Evolutionary conservation across 1,139 yeast species (phyloP).

Genomic region (Hemisphaericaspora xylofermentans): DNA sequence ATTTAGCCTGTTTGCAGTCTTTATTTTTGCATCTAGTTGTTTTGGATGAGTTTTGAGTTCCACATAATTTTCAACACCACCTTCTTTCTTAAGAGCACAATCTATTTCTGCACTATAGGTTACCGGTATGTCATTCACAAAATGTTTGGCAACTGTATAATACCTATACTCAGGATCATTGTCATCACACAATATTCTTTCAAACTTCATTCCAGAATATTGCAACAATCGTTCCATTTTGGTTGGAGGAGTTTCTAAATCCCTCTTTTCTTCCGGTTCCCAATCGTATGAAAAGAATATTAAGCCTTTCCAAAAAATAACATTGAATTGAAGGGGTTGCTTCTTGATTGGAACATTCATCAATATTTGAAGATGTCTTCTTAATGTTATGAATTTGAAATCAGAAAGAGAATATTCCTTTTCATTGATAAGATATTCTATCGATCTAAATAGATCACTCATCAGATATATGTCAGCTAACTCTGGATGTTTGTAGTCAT

Average conservation of each 20-base stretch:
- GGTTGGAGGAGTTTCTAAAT: conserved; percentile 2
- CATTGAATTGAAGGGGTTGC: conserved; percentile 17
- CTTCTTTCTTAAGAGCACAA: conserved; percentile 12
- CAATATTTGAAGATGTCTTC: conserved; percentile 22
- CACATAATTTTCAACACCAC: conserved; percentile 18
- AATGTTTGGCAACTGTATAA: conserved; percentile 20
- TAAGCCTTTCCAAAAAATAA: conserved; percentile 22
- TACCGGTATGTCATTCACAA: conserved; percentile 14
- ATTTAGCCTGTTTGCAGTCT: conserved; percentile 13
- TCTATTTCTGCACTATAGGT: conserved; percentile 28
- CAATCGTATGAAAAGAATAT: conserved; percentile 24
- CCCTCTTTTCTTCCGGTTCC: conserved; percentile 12
- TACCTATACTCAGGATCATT: conserved; percentile 11
- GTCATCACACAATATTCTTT: conserved; percentile 19
- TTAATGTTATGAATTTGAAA: conserved; percentile 19
- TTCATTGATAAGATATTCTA: conserved; percentile 14
- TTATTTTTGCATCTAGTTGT: conserved; percentile 9
- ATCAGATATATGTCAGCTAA: conserved; percentile 18
- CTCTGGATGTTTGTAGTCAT: conserved; percentile 14
- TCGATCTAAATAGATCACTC: conserved; percentile 18
- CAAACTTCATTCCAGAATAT: conserved; percentile 26
- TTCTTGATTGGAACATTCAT: conserved; percentile 21
- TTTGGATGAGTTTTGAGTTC: conserved; percentile 25
- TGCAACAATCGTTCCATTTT: conserved; percentile 13
- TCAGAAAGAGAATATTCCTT: conserved; percentile 7